Evolutionary conservation across 352 stramenopile genomes (phyloP).

Genomic region (Phytopythium cucurbitacearum): DNA sequence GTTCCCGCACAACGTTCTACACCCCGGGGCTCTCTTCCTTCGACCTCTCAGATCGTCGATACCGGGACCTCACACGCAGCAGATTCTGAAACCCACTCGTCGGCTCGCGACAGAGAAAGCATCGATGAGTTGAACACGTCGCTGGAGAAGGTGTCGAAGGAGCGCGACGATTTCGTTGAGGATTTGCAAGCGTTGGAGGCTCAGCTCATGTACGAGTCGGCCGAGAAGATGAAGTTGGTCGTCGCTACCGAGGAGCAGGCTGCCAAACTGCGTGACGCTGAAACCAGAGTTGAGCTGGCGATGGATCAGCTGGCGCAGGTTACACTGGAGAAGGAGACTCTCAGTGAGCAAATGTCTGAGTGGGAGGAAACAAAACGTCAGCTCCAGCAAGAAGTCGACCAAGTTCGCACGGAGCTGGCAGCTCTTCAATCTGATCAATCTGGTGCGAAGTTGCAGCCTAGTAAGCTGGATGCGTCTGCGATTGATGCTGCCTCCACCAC

Average conservation of each 20-base stretch:
- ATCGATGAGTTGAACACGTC: neutral
- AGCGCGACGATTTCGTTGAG: constrained; percentile 37
- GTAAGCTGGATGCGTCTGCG: too few species aligned
- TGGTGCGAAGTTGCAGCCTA: too few species aligned
- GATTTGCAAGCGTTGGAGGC: constrained; percentile 40
- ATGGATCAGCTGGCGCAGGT: constrained; percentile 12
- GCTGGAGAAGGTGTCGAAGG: constrained; percentile 24
- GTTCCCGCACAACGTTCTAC: too few species aligned
- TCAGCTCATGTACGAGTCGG: constrained; percentile 46
- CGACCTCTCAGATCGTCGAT: too few species aligned
- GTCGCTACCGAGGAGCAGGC: constrained; percentile 6
- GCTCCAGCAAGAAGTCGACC: constrained; percentile 16
- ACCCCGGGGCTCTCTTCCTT: too few species aligned
- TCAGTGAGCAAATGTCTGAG: neutral
- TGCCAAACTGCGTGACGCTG: constrained; percentile 8
- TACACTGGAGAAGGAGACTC: constrained; percentile 6
- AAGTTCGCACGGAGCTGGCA: neutral
- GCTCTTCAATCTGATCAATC: too few species aligned
- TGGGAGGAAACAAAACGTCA: constrained; percentile 15
- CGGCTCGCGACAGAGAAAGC: too few species aligned
- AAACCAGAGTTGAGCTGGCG: constrained; percentile 11
- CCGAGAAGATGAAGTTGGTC: constrained; percentile 34
- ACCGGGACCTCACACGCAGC: too few species aligned
- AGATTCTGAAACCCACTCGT: too few species aligned
- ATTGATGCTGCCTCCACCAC: too few species aligned